Percentiles rank a stretch among this genome's conserved stretches.
phyloP scores from a whole-genome alignment of 345 rosid species.

The Sisymbrium altissimum region DNA sequence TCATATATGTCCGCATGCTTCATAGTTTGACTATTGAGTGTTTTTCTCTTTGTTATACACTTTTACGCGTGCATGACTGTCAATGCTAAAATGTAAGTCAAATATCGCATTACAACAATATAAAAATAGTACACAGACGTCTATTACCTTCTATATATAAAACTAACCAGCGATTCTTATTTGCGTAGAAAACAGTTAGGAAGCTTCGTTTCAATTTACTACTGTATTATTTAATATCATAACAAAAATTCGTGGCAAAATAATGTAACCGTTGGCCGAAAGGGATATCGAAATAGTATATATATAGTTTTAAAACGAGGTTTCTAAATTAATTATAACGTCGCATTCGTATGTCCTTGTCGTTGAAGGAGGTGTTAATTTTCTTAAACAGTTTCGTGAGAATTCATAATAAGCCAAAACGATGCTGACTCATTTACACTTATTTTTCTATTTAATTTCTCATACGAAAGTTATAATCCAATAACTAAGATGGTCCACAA shows the following conservation, averaged over 20 bases:
- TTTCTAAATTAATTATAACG: slow-evolving; percentile 6
- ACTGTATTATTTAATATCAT: not conserved
- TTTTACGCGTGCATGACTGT: not conserved
- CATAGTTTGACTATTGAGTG: slow-evolving; percentile 7
- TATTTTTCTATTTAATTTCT: not conserved
- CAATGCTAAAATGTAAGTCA: not conserved
- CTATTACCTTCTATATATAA: not conserved
- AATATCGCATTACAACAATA: too few species aligned
- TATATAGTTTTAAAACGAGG: not conserved
- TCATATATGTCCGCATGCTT: slow-evolving; percentile 2
- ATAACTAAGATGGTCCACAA: slow-evolving; percentile 26
- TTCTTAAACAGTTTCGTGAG: slow-evolving; percentile 13
- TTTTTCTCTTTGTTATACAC: not conserved
- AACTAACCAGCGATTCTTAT: too few species aligned
- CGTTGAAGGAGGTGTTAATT: slow-evolving; percentile 13
- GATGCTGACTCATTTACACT: slow-evolving; percentile 31
- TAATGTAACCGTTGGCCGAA: not conserved
- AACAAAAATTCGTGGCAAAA: not conserved
- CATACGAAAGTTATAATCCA: slow-evolving; percentile 4
- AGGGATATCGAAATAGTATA: not conserved
- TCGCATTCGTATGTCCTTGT: slow-evolving; percentile 23
- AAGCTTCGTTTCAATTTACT: slow-evolving; percentile 12
- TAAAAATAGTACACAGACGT: too few species aligned
- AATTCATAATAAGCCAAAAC: slow-evolving; percentile 16
- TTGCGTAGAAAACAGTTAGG: not conserved